Evolutionary conservation across 1,284 basidiomycete species (phyloP), one percentile per base, ranked within the genome.

Genomic region (Malassezia dermatis): DNA sequence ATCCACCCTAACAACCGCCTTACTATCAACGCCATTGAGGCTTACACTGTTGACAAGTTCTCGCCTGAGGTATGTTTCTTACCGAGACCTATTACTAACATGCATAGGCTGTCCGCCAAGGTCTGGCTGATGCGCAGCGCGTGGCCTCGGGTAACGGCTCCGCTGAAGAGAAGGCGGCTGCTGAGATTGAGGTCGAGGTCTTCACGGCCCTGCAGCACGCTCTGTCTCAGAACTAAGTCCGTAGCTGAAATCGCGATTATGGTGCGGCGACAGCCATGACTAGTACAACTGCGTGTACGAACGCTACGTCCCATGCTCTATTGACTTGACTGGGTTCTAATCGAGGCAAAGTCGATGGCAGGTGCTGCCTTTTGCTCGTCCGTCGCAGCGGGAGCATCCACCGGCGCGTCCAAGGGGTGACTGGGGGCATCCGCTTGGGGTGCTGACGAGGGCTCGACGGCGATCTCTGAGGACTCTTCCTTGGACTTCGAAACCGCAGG

Each of bases 21-120:
- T 58, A 95, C 93, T 41, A 86, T 98, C 76, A 98, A 98, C 78
- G 89, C 86, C 60, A 85, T 98, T 52, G 94, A 98, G 81, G 94
- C 88, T 60, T 93, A 90, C 69, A 84, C 88, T 42, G 79, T 99
- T 31, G 90, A 94, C 60, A 80, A 85, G 52, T 96, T 94, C 78
- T 91, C 89, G 2, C 65, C 80, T 19, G 89, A 93, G 34, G 46
- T 48, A 48, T 21, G 44, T 48, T 13, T 27, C 19, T 2, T 39
- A 6, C 32, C 23, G 21, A 17, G 23, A 27, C 32, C 12, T 24
- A 8, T n/a, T 17, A 27, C 41, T 43, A 30, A 46, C 44, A 17
- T 28, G 17, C 21, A 12, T 17, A 48, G 91, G 88, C 88, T 66
- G 82, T 96, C 67, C 88, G 89, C 65, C 78, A 85, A 34, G 89